Conservation (phyloP, 1,284 basidiomycete genomes). For the Porodaedalea pini region DNA sequence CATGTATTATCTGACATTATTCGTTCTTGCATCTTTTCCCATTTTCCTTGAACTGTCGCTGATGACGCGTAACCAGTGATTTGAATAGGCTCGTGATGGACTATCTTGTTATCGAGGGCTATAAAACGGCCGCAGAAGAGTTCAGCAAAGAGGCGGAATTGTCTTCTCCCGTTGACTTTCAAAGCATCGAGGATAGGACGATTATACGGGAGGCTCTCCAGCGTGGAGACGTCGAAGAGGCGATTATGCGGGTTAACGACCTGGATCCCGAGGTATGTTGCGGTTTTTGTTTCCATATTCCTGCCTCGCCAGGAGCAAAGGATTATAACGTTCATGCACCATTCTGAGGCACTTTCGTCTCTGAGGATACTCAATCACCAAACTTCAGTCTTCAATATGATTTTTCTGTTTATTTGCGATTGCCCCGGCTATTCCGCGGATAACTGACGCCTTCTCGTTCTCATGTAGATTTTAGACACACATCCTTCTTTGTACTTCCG, state of each 20-base stretch:
- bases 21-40: slow-evolving; percentile 3
- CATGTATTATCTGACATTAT: slow-evolving; percentile 79
- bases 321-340: slow-evolving; percentile 99
- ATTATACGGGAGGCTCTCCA: slow-evolving; percentile 91
- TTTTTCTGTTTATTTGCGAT: slow-evolving; percentile 30
- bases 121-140: slow-evolving; percentile 92
- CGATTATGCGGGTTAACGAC: slow-evolving; percentile 91
- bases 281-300: slow-evolving; percentile 20
- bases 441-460: slow-evolving; percentile 20
- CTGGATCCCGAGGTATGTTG: slow-evolving; percentile 91
- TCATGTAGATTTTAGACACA: slow-evolving; percentile 84
- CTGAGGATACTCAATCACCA: slow-evolving; percentile 72
- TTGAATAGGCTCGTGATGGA: slow-evolving; percentile 96
- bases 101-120: slow-evolving; percentile 96
- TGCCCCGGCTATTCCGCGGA: slow-evolving; percentile 18
- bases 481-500: slow-evolving; percentile 90
- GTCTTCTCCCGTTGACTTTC: slow-evolving; percentile 76
- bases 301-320: slow-evolving; percentile 35
- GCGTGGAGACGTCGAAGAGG: slow-evolving; percentile 91
- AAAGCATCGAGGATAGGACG: slow-evolving; percentile 91
- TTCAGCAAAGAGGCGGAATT: slow-evolving; percentile 88
- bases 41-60: slow-evolving; percentile 16
- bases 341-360: slow-evolving; percentile 83
- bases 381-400: slow-evolving; percentile 96
- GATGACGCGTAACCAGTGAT: slow-evolving; percentile 55